Base-by-base conservation (phyloP, 2,329 filamentous ascomycete genomes). In the Chaetomium olivaceum region DNA sequence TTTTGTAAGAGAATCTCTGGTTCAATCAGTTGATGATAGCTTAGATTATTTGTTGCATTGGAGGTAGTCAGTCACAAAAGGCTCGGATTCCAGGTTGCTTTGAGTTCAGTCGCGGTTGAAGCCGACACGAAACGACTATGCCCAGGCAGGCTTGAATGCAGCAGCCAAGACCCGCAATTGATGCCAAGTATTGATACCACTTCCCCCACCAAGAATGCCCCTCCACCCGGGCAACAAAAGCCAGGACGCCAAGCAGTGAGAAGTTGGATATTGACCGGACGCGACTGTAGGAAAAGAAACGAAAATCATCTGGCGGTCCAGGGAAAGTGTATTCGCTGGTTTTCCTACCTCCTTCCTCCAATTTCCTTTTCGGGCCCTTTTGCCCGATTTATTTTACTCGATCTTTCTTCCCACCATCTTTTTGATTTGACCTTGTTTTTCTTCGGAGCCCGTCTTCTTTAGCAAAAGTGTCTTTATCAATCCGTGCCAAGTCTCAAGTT, bases 171-270 rank as follows among this genome's bases (percentile, higher is more conserved):
- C 27, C n/a, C 43, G 43, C 43, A 50, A 23, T 31, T 16, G 27
- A 16, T 36, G 58, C 58, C 58, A 59, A 59, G 58, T 23, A 27
- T 14, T 46, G 27, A 23, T 59, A n/a, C 31, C 8, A 50, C 43
- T 51, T 23, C 48, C 48, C 23, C 48, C 21, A 12, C 48, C 48
- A 14, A 14, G 12, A 19, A 11, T 12, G 25, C 51, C 25, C 14
- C 25, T 54, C 25, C 27, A 29, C 27, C 27, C 27, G 27, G 27
- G 27, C 27, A 29, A 29, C 27, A 29, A 29, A 29, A 29, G 27
- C 27, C 27, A n/a, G 27, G 6, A 29, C 27, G 3, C 27, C 27
- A 29, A 29, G 27, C 27, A 3, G 27, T 3, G 6, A 6, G 27
- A 29, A 29, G 27, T 29, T 29, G 27, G 27, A 29, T 29, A 29